Evolutionary conservation across 169 alveolate species (phyloP).

Genomic region (Plasmodium adleri): DNA sequence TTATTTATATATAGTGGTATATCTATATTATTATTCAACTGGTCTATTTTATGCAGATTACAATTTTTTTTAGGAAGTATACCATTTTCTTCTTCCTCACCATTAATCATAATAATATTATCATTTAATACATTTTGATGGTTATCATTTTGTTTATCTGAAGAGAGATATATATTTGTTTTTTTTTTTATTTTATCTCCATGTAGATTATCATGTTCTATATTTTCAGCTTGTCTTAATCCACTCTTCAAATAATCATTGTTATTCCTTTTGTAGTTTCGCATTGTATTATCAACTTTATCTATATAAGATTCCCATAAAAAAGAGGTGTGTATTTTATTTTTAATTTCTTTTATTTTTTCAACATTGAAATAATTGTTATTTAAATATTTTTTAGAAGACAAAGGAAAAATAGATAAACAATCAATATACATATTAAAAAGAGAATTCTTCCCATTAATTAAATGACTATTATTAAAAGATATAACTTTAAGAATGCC

Average conservation of each 20-base stretch:
- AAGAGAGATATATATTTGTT: background rate
- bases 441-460: constrained; percentile 68
- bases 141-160: too few relatives aligned
- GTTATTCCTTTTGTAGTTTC: background rate
- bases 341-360: constrained; percentile 33
- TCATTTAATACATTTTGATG: too few relatives aligned
- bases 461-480: constrained; percentile 13
- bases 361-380: constrained; percentile 45
- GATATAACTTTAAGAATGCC: constrained; percentile 72
- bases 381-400: constrained; percentile 56
- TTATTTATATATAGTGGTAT: too few relatives aligned
- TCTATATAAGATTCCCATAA: constrained; percentile 72
- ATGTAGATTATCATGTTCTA: constrained; percentile 6
- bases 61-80: too few relatives aligned
- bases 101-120: too few relatives aligned
- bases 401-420: constrained; percentile 57
- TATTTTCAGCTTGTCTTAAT: background rate
- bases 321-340: constrained; percentile 27
- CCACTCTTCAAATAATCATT: background rate
- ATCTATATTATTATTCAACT: too few relatives aligned
- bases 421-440: constrained; percentile 70
- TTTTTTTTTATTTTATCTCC: constrained; percentile 27
- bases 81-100: too few relatives aligned
- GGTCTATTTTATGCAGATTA: too few relatives aligned
- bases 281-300: constrained; percentile 10